These are phyloP conservation scores for Halteria grandinella DNA, from an alignment of 73 alveolate genomes.

Conservation along the genomic window DNA sequence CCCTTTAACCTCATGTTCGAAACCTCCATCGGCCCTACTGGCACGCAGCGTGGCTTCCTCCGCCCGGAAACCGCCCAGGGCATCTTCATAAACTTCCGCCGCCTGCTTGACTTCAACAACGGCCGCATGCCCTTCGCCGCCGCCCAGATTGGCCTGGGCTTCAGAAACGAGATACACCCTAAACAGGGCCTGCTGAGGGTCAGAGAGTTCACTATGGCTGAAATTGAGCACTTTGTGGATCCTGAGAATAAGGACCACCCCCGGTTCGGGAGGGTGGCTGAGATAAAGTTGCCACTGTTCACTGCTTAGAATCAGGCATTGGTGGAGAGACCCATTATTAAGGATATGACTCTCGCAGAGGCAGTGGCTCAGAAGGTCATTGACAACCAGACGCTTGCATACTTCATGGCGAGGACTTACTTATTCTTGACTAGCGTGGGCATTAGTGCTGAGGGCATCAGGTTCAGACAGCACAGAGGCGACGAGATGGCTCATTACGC, in stretches of 20 bases:
- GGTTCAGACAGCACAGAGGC: slow-evolving; percentile 97
- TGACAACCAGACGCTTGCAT: slow-evolving; percentile 97
- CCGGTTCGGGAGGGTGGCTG: slow-evolving; percentile 84
- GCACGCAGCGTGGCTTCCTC: slow-evolving; percentile 88
- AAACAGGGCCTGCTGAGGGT: slow-evolving; percentile 96
- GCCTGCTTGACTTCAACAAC: slow-evolving; percentile 93
- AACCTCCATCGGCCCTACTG: slow-evolving; percentile 98
- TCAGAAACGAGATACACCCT: slow-evolving; percentile 99
- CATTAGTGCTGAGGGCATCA: slow-evolving; percentile 85
- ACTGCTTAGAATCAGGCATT: slow-evolving; percentile 73
- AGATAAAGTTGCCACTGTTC: slow-evolving; percentile 86
- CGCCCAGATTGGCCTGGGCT: slow-evolving; percentile 98
- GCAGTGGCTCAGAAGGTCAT: slow-evolving; percentile 91
- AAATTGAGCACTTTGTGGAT: slow-evolving; percentile 98
- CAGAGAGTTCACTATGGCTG: slow-evolving; percentile 99
- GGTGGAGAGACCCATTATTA: slow-evolving; percentile 32
- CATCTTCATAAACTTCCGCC: slow-evolving; percentile 96
- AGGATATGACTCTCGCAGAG: slow-evolving; percentile 79
- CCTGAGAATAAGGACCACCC: slow-evolving; percentile 91
- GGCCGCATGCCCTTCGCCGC: slow-evolving; percentile 98
- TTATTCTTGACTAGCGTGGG: slow-evolving; percentile 87
- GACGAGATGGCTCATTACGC: slow-evolving; percentile 99
- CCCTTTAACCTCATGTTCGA: slow-evolving; percentile 98
- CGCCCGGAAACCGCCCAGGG: slow-evolving; percentile 99
- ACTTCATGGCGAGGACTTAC: slow-evolving; percentile 96